These are phyloP conservation scores for Trichoderma arundinaceum DNA, from an alignment of 2,329 filamentous ascomycete species.

Conservation along the genomic window DNA sequence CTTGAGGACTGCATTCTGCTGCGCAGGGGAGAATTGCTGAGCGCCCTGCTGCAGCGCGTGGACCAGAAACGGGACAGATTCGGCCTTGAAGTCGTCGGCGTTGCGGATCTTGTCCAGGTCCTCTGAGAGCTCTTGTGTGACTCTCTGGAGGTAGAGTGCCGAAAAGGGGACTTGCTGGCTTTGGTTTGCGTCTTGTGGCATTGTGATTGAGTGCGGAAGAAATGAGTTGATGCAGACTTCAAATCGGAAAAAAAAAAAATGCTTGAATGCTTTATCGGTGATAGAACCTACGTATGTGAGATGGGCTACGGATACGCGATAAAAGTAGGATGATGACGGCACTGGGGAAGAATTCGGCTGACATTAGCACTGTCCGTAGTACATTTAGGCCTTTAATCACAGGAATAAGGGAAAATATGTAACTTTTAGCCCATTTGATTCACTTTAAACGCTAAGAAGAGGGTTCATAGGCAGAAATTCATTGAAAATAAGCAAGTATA, in stretches of 20 bases:
- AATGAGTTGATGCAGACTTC: not conserved
- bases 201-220: not conserved
- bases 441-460: too few relatives aligned
- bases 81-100: conserved; percentile 72
- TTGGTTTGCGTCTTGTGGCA: conserved; percentile 38
- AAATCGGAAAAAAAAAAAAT: not conserved
- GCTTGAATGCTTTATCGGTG: too few relatives aligned
- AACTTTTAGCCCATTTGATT: too few relatives aligned
- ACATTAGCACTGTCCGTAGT: too few relatives aligned
- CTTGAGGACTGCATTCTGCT: conserved; percentile 19
- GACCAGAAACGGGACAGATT: conserved; percentile 68
- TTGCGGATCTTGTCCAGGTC: conserved; percentile 73
- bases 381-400: too few relatives aligned
- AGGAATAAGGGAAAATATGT: too few relatives aligned
- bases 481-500: too few relatives aligned
- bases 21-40: conserved; percentile 58
- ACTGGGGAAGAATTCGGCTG: too few relatives aligned
- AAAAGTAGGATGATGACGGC: too few relatives aligned
- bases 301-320: too few relatives aligned
- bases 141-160: conserved; percentile 70
- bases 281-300: too few relatives aligned
- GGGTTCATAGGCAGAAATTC: too few relatives aligned
- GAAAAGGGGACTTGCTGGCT: conserved; percentile 51
- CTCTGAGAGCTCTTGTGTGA: conserved; percentile 73
- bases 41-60: conserved; percentile 72